A percentile compares a stretch with the other conserved stretches of the same genome.
Conservation (phyloP, 2,329 filamentous ascomycete genomes). For the Furcasterigmium furcatum region DNA sequence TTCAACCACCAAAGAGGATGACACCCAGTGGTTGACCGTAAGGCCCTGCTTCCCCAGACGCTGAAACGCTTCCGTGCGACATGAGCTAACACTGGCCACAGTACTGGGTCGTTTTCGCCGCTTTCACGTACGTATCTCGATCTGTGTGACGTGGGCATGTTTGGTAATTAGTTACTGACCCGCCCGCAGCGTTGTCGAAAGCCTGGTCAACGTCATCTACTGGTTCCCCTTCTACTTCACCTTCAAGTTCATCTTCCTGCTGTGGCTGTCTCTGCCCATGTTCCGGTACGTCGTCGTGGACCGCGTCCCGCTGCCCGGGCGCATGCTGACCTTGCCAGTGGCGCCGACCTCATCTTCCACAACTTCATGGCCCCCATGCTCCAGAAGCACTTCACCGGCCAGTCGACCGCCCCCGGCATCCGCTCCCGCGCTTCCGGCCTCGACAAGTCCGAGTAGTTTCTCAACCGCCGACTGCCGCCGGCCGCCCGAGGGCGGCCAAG, state of each 20-base stretch:
- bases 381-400: slow-evolving; percentile 80
- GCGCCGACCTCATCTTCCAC: slow-evolving; percentile 94
- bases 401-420: slow-evolving; percentile 80
- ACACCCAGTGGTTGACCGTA: slow-evolving; percentile 78
- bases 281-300: slow-evolving; percentile 68
- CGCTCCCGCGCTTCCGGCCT: slow-evolving; percentile 81
- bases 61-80: slow-evolving; percentile 5
- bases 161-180: too few species aligned
- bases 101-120: slow-evolving; percentile 87
- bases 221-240: slow-evolving; percentile 99
- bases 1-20: slow-evolving; percentile 66
- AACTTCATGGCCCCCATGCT: slow-evolving; percentile 91
- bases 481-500: too few species aligned
- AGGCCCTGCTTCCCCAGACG: slow-evolving; percentile 23
- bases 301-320: neutral
- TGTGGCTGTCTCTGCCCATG: slow-evolving; percentile 96
- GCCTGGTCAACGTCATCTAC: slow-evolving; percentile 79
- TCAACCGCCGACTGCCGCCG: too few species aligned
- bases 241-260: slow-evolving; percentile 97
- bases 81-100: slow-evolving; percentile 23
- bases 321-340: slow-evolving; percentile 47
- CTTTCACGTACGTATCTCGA: slow-evolving; percentile 60
- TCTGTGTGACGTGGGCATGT: slow-evolving; percentile 7
- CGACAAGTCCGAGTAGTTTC: slow-evolving; percentile 68
- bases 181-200: slow-evolving; percentile 66